These are phyloP conservation scores for Pseudogymnoascus sp. DNA, from an alignment of 2,329 filamentous ascomycete genomes.

Conservation along the genomic window DNA sequence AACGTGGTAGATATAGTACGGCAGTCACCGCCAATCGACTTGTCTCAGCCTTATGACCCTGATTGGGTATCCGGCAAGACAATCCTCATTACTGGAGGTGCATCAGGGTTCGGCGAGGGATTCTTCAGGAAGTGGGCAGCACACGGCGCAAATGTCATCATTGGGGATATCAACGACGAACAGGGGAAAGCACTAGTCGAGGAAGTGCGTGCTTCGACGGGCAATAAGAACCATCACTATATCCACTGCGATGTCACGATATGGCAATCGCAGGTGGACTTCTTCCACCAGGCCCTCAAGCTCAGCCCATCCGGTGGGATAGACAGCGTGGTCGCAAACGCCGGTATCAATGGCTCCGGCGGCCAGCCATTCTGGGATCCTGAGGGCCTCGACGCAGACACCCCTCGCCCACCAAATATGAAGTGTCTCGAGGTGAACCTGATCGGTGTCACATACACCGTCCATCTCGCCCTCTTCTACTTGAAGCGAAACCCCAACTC, in stretches of 20 bases:
- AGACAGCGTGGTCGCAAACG: constrained; percentile 59
- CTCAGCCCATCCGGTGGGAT: constrained; percentile 48
- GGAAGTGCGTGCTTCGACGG: constrained; percentile 37
- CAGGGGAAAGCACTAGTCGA: constrained; percentile 48
- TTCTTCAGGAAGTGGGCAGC: constrained; percentile 47
- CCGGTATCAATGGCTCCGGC: constrained; percentile 46
- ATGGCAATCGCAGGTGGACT: constrained; percentile 54
- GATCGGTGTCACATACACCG: constrained; percentile 56
- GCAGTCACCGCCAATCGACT: constrained; percentile 37
- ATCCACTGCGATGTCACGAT: constrained; percentile 56
- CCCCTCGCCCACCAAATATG: constrained; percentile 42
- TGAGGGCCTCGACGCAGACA: constrained; percentile 34
- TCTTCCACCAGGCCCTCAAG: constrained; percentile 51
- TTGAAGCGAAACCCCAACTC: constrained; percentile 43
- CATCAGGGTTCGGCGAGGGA: constrained; percentile 50
- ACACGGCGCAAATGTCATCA: constrained; percentile 50
- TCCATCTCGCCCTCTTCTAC: constrained; percentile 55
- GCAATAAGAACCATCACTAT: constrained; percentile 42
- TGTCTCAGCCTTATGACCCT: constrained; percentile 36
- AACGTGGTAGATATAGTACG: neutral
- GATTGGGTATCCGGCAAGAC: constrained; percentile 44
- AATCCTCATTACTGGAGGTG: constrained; percentile 56
- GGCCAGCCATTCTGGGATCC: constrained; percentile 36
- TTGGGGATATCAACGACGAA: constrained; percentile 53
- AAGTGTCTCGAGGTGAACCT: constrained; percentile 54